Percentiles rank a stretch among this genome's conserved stretches.
Evolutionary conservation across 768 basidiomycete genomes (phyloP).

Genomic region (Candolleomyces efflorescens): DNA sequence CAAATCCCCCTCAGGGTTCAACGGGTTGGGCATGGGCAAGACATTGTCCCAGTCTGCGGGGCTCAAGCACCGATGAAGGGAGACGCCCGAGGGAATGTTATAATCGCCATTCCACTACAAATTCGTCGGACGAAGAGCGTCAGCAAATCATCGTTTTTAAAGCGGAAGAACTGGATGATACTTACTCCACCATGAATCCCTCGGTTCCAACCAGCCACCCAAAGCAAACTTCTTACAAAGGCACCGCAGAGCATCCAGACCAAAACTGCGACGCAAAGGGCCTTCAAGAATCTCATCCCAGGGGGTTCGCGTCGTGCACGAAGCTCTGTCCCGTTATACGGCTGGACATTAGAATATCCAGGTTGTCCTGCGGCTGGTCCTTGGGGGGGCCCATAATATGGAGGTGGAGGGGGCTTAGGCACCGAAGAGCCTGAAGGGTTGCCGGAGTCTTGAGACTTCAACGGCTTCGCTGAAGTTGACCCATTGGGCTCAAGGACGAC

Average conservation of each 20-base stretch:
- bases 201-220: neutral
- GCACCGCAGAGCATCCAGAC: neutral
- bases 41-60: neutral
- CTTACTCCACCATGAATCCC: neutral
- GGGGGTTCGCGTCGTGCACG: too few species aligned
- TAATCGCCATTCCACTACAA: neutral
- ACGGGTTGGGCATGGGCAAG: neutral
- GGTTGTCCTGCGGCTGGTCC: neutral
- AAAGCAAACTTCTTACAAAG: conserved; percentile 1
- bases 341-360: too few species aligned
- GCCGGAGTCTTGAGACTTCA: too few species aligned
- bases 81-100: neutral
- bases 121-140: neutral
- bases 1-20: neutral
- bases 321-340: too few species aligned
- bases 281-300: conserved; percentile 6
- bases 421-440: too few species aligned
- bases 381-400: neutral
- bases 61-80: neutral
- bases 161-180: neutral
- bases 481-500: too few species aligned
- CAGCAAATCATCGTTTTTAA: neutral
- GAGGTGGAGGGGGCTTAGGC: neutral
- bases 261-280: neutral
- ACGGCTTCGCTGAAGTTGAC: too few species aligned